Conservation (phyloP, 1,284 basidiomycete genomes). For the Austropuccinia psidii region DNA sequence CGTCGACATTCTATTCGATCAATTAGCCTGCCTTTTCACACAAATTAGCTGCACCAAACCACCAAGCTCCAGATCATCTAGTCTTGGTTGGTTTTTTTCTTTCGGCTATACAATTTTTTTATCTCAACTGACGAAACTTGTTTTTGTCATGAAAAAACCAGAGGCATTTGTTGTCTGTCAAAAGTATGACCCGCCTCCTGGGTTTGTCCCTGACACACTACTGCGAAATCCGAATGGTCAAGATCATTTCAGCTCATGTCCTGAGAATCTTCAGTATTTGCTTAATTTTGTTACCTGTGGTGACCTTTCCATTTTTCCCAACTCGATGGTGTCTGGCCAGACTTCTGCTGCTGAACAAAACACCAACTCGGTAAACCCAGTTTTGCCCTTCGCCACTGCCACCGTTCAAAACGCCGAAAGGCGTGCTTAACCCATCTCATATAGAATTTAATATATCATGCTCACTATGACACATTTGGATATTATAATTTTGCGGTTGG, state of each 20-base stretch:
- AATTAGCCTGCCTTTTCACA: constrained; percentile 51
- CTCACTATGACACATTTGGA: too few species aligned
- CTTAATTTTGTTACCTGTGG: constrained; percentile 46
- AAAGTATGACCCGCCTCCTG: constrained; percentile 49
- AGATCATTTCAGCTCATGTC: background rate
- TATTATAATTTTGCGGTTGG: too few species aligned
- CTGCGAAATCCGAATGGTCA: constrained; percentile 41
- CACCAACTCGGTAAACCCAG: too few species aligned
- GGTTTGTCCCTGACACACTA: constrained; percentile 42
- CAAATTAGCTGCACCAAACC: constrained; percentile 49
- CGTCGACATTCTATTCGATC: constrained; percentile 50
- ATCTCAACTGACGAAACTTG: background rate
- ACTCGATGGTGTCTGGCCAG: too few species aligned
- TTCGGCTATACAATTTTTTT: background rate
- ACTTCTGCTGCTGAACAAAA: too few species aligned
- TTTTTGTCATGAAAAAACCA: constrained; percentile 39
- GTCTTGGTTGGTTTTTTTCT: constrained; percentile 40
- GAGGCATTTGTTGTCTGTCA: constrained; percentile 56
- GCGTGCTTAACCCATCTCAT: too few species aligned
- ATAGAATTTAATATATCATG: too few species aligned
- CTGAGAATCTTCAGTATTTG: constrained; percentile 41
- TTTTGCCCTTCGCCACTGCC: too few species aligned
- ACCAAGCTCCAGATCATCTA: constrained; percentile 45
- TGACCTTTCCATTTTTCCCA: constrained; percentile 41
- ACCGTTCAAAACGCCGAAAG: too few species aligned